phyloP scores from a whole-genome alignment of 257 asterid species.

The Euphrasia confusa region DNA sequence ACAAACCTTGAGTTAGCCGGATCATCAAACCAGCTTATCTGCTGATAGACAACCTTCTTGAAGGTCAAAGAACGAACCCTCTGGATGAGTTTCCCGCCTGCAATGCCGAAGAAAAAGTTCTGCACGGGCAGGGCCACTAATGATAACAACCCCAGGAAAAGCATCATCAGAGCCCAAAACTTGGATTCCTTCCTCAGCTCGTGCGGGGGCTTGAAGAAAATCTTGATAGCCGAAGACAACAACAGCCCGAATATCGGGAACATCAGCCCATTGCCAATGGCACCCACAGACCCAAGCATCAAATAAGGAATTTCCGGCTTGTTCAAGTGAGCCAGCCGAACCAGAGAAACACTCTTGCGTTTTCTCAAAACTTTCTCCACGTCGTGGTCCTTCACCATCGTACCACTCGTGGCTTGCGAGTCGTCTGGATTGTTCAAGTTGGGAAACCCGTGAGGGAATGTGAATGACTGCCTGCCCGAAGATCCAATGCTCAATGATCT shows the following conservation, averaged over 20 bases:
- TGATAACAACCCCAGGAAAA: slow-evolving; percentile 34
- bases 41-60: slow-evolving; percentile 69
- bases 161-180: slow-evolving; percentile 58
- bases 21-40: slow-evolving; percentile 87
- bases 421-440: slow-evolving; percentile 31
- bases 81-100: slow-evolving; percentile 67
- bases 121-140: slow-evolving; percentile 50
- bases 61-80: slow-evolving; percentile 67
- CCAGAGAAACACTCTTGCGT: slow-evolving; percentile 37
- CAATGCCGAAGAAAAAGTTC: slow-evolving; percentile 66
- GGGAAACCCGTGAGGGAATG: slow-evolving; percentile 35
- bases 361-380: slow-evolving; percentile 16
- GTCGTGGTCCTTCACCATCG: slow-evolving; percentile 2
- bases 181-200: slow-evolving; percentile 40
- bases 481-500: slow-evolving; percentile 57
- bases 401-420: slow-evolving; percentile 25
- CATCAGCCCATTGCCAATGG: slow-evolving; percentile 46
- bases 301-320: slow-evolving; percentile 58
- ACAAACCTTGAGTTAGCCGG: slow-evolving; percentile 82
- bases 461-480: slow-evolving; percentile 54
- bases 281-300: slow-evolving; percentile 57
- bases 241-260: slow-evolving; percentile 73
- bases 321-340: slow-evolving; percentile 51
- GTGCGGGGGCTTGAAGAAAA: slow-evolving; percentile 58
- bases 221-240: slow-evolving; percentile 51